Evolutionary conservation across 2,329 filamentous ascomycete species (phyloP).

Genomic region (Tolypocladium ophioglossoides): DNA sequence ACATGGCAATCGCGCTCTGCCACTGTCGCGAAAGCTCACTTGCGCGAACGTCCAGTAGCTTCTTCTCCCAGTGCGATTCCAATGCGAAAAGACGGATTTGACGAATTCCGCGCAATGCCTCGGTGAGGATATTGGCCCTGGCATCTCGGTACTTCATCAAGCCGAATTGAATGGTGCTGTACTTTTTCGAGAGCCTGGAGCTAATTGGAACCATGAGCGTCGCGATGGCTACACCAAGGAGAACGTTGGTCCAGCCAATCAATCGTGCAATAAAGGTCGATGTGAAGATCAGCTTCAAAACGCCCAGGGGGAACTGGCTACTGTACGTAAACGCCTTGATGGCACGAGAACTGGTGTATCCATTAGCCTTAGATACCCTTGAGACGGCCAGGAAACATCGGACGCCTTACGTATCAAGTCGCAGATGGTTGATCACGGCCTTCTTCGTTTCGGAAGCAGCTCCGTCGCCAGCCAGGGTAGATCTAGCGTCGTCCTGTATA

Average conservation of each 20-base stretch:
- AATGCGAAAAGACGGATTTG: background rate
- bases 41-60: background rate
- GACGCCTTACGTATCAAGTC: background rate
- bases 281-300: background rate
- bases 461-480: background rate
- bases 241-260: background rate
- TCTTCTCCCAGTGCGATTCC: background rate
- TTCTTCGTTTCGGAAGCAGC: background rate
- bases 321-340: background rate
- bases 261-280: background rate
- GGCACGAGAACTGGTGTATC: background rate
- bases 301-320: background rate
- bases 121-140: background rate
- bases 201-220: background rate
- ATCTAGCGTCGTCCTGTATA: background rate
- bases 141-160: background rate
- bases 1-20: background rate
- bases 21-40: background rate
- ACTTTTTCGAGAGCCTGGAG: background rate
- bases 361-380: background rate
- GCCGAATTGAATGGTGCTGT: background rate
- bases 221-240: background rate
- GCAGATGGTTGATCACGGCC: background rate
- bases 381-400: too few relatives aligned
- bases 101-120: background rate